phyloP scores from a whole-genome alignment of 805 yeast species.

The Nakazawaea pomicola region DNA sequence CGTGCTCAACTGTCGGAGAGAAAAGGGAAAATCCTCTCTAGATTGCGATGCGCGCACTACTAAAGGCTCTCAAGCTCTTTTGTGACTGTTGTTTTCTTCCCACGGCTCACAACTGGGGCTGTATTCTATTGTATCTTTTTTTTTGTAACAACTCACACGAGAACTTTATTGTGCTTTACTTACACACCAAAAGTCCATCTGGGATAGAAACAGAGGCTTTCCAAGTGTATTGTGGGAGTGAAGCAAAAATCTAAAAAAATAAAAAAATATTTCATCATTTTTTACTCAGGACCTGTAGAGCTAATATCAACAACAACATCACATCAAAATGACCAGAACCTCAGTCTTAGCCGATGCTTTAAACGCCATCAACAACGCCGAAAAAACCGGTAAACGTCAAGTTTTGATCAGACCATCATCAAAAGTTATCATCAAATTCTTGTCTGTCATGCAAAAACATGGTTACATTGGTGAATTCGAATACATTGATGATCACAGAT shows the following conservation, averaged over 20 bases:
- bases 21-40: too few species aligned
- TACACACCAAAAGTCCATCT: neutral
- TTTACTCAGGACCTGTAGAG: neutral
- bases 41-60: too few species aligned
- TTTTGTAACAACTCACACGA: too few species aligned
- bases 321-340: slow-evolving; percentile 82
- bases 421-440: slow-evolving; percentile 95
- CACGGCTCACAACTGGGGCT: neutral
- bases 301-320: neutral
- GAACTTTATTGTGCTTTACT: neutral
- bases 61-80: neutral
- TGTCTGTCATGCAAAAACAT: slow-evolving; percentile 96
- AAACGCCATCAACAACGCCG: slow-evolving; percentile 98
- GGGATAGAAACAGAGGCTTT: neutral
- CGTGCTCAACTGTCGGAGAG: too few species aligned
- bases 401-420: slow-evolving; percentile 97
- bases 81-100: neutral
- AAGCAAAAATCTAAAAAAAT: neutral
- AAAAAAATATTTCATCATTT: neutral
- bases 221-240: too few species aligned
- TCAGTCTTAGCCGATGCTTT: slow-evolving; percentile 98
- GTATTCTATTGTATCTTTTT: too few species aligned
- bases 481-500: slow-evolving; percentile 98
- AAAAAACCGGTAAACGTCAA: slow-evolving; percentile 98
- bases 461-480: slow-evolving; percentile 98